A percentile compares a stretch with the other conserved stretches of the same genome.
phyloP scores from a whole-genome alignment of 139 green algal genomes.

The Mychonastes homosphaera region DNA sequence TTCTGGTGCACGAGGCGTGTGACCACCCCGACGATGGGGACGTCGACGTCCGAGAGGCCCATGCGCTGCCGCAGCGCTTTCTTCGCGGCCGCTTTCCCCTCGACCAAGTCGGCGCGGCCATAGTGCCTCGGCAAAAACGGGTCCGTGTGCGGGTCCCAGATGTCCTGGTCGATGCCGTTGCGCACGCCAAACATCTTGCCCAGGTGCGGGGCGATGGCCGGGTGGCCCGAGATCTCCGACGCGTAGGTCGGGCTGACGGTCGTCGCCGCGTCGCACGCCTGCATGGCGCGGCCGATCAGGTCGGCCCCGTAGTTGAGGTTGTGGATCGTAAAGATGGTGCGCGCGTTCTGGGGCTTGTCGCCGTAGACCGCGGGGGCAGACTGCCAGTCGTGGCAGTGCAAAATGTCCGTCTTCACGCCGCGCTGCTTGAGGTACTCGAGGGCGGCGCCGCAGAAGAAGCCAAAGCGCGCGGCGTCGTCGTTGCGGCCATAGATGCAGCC shows the following conservation, averaged over 20 bases:
- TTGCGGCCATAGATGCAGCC: constrained; percentile 73
- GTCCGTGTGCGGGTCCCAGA: constrained; percentile 87
- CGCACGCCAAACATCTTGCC: constrained; percentile 77
- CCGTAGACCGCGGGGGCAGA: constrained; percentile 55
- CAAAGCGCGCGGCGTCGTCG: constrained; percentile 68
- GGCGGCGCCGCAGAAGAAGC: constrained; percentile 80
- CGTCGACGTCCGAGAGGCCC: constrained; percentile 47
- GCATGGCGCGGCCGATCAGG: constrained; percentile 67
- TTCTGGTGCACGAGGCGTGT: constrained; percentile 86
- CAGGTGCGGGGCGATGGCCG: constrained; percentile 55
- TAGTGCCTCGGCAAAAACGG: constrained; percentile 51
- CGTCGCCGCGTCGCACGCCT: constrained; percentile 58
- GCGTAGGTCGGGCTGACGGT: constrained; percentile 94
- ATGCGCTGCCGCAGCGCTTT: constrained; percentile 48
- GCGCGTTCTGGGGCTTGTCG: constrained; percentile 28
- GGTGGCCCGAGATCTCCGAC: constrained; percentile 53
- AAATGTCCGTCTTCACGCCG: constrained; percentile 59
- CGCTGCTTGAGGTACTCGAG: constrained; percentile 68
- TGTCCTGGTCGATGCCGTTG: constrained; percentile 96
- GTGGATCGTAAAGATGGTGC: constrained; percentile 85
- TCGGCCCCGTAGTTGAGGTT: constrained; percentile 85
- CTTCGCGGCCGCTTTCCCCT: constrained; percentile 40
- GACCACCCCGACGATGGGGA: constrained; percentile 65
- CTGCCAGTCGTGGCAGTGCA: constrained; percentile 96
- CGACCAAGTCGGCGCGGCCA: constrained; percentile 18